Percentiles rank a stretch among this genome's conserved stretches.
phyloP scores from a whole-genome alignment of 345 rosid species.

The Populus alba region DNA sequence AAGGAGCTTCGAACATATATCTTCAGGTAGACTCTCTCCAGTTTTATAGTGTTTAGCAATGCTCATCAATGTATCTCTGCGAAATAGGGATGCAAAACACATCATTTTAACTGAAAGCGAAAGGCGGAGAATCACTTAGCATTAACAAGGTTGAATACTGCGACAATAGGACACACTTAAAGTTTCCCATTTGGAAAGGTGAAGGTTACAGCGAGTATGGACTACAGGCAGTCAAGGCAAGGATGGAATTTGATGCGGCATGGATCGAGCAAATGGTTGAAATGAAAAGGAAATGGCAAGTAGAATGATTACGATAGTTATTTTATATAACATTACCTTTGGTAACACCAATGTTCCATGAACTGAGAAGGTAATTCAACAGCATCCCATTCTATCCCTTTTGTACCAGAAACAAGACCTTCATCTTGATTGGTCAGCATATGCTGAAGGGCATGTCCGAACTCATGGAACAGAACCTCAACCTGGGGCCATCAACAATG shows the following conservation, averaged over 20 bases:
- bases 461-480: slow-evolving; percentile 93
- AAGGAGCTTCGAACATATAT: slow-evolving; percentile 69
- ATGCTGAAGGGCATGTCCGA: slow-evolving; percentile 95
- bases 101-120: not conserved
- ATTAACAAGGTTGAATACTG: too few relatives aligned
- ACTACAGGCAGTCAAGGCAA: too few relatives aligned
- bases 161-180: too few relatives aligned
- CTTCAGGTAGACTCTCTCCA: slow-evolving; percentile 82
- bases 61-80: slow-evolving; percentile 87
- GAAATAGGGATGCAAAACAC: slow-evolving; percentile 4
- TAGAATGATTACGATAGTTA: not conserved
- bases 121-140: too few relatives aligned
- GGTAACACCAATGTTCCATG: slow-evolving; percentile 99
- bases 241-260: not conserved
- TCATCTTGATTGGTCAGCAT: slow-evolving; percentile 90
- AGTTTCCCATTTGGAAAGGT: too few relatives aligned
- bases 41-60: slow-evolving; percentile 86
- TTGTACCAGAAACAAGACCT: slow-evolving; percentile 81
- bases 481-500: slow-evolving; percentile 44
- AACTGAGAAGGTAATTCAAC: slow-evolving; percentile 92
- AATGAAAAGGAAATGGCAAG: too few relatives aligned
- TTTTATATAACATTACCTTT: slow-evolving; percentile 44
- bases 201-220: too few relatives aligned
- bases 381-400: slow-evolving; percentile 94
- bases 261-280: not conserved